Evolutionary conservation across 2,329 filamentous ascomycete genomes (phyloP).

Genomic region (Neurospora sp.): DNA sequence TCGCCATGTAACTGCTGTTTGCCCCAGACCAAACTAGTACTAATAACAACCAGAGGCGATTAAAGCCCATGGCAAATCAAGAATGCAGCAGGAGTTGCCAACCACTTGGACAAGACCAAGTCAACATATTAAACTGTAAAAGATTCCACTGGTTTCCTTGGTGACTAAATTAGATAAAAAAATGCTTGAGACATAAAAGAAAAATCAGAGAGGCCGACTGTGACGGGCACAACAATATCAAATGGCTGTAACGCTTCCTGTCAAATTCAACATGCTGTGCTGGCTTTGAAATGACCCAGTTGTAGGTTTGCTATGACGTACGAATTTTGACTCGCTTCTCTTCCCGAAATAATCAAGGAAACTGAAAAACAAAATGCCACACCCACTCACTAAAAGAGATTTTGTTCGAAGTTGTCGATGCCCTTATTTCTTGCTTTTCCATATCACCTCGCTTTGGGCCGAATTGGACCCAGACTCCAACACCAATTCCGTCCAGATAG

Average conservation of each 20-base stretch:
- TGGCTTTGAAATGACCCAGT: background rate
- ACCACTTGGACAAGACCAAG: background rate
- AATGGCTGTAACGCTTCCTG: background rate
- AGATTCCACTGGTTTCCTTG: background rate
- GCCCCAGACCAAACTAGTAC: background rate
- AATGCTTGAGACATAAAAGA: background rate
- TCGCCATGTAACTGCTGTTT: background rate
- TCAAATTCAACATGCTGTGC: background rate
- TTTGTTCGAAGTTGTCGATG: background rate
- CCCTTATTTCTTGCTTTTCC: background rate
- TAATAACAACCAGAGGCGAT: background rate
- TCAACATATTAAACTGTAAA: background rate
- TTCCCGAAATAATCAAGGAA: constrained; percentile 3
- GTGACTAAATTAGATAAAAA: background rate
- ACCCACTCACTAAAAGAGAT: background rate
- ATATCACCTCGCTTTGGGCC: background rate
- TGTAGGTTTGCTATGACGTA: background rate
- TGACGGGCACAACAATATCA: background rate
- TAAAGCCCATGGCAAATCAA: background rate
- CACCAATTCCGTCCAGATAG: background rate
- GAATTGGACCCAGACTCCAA: background rate
- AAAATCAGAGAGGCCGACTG: background rate
- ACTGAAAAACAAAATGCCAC: constrained; percentile 3
- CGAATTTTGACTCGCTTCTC: background rate
- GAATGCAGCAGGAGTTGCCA: background rate